phyloP scores from a whole-genome alignment of 2,329 filamentous ascomycete genomes.

The Thielaviopsis musarum region DNA sequence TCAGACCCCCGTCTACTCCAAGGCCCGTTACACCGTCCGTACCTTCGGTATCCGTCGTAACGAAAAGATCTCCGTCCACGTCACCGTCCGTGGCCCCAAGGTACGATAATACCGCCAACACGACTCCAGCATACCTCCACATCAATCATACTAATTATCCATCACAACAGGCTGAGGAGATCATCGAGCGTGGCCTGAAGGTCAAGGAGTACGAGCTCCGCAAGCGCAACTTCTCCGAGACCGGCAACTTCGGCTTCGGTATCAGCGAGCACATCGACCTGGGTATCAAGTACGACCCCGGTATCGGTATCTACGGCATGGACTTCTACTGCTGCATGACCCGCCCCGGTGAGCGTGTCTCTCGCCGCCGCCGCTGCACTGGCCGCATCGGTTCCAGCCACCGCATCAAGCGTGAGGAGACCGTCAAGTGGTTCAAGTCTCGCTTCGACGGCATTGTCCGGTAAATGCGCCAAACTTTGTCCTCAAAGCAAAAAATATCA shows the following conservation, averaged over 20 bases:
- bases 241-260: constrained; percentile 99
- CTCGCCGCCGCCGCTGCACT: constrained; percentile 84
- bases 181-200: constrained; percentile 99
- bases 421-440: constrained; percentile 83
- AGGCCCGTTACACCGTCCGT: constrained; percentile 99
- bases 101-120: constrained; percentile 17
- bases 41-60: constrained; percentile 99
- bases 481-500: constrained; percentile 11
- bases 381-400: constrained; percentile 72
- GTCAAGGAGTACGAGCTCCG: constrained; percentile 99
- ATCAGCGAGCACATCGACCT: constrained; percentile 99
- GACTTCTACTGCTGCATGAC: constrained; percentile 99
- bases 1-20: constrained; percentile 99
- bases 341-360: constrained; percentile 94
- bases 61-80: constrained; percentile 99
- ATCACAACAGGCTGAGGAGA: constrained; percentile 67
- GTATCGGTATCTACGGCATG: constrained; percentile 99
- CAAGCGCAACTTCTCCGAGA: constrained; percentile 99
- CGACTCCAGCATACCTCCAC: not conserved
- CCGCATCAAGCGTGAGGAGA: constrained; percentile 89
- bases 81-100: constrained; percentile 94
- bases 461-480: constrained; percentile 40
- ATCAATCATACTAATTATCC: constrained; percentile 15
- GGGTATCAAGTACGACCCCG: constrained; percentile 99
- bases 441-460: constrained; percentile 98